A percentile compares a stretch with the other conserved stretches of the same genome.
Conservation (phyloP, 192 early-diverging fungal species). For the Coemansia sp. region DNA sequence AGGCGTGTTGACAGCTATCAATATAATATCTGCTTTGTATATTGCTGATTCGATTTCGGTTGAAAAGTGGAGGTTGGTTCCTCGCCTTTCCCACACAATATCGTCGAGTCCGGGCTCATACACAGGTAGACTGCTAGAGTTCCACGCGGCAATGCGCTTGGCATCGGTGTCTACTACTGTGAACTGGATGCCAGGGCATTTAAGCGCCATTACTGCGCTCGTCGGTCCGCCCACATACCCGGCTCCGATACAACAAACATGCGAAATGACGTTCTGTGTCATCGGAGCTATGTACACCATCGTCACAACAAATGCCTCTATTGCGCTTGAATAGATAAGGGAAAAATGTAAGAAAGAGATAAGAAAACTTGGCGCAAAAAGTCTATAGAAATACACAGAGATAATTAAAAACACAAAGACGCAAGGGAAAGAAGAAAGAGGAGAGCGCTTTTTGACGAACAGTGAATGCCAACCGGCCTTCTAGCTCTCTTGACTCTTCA, state of each 20-base stretch:
- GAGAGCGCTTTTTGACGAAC: neutral
- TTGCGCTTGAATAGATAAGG: too few species aligned
- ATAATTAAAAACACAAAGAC: neutral
- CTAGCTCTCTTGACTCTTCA: too few species aligned
- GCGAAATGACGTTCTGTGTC: slow-evolving; percentile 29
- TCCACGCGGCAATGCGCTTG: slow-evolving; percentile 85
- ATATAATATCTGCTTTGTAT: slow-evolving; percentile 78
- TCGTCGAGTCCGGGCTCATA: slow-evolving; percentile 92
- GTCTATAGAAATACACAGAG: neutral
- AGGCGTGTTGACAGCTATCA: slow-evolving; percentile 94
- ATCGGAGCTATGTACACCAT: slow-evolving; percentile 1
- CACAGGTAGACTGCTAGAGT: slow-evolving; percentile 82
- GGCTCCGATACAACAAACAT: slow-evolving; percentile 94
- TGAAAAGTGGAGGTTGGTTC: slow-evolving; percentile 84
- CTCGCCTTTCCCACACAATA: slow-evolving; percentile 71
- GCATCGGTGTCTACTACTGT: slow-evolving; percentile 87
- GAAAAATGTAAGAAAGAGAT: neutral
- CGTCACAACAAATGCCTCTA: too few species aligned
- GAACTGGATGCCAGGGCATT: slow-evolving; percentile 84
- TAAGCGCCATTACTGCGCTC: slow-evolving; percentile 87
- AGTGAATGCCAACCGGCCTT: neutral
- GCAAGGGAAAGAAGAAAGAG: neutral
- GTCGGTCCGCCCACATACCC: slow-evolving; percentile 96
- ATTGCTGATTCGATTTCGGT: slow-evolving; percentile 81
- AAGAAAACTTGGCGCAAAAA: neutral